phyloP scores from a whole-genome alignment of 768 basidiomycete species.

The Leucocoprinus sp. region DNA sequence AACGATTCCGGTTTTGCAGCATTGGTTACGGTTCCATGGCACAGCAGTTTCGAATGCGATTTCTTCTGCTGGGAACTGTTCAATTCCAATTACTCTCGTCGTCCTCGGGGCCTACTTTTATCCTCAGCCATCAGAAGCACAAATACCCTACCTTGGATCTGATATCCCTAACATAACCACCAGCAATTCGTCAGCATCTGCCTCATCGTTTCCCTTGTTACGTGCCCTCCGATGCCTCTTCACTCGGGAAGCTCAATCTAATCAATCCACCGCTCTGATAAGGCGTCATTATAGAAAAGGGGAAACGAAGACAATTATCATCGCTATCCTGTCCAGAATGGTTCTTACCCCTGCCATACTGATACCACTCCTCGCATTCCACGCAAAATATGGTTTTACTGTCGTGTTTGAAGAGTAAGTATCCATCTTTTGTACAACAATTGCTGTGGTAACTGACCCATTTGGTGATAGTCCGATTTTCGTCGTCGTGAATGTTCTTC shows the following conservation, averaged over 20 bases:
- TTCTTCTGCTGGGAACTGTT: slow-evolving; percentile 60
- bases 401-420: slow-evolving; percentile 72
- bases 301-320: slow-evolving; percentile 76
- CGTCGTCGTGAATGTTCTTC: slow-evolving; percentile 73
- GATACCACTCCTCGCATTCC: slow-evolving; percentile 65
- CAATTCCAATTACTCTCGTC: slow-evolving; percentile 82
- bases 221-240: not conserved
- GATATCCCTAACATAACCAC: not conserved
- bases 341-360: slow-evolving; percentile 72
- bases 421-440: not conserved
- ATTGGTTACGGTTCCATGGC: slow-evolving; percentile 54
- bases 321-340: slow-evolving; percentile 84
- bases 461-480: slow-evolving; percentile 64
- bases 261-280: not conserved
- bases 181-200: not conserved
- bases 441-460: slow-evolving; percentile 8
- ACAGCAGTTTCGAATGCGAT: slow-evolving; percentile 63
- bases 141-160: not conserved
- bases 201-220: not conserved
- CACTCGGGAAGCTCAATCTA: not conserved
- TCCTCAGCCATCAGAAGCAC: slow-evolving; percentile 23
- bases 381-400: slow-evolving; percentile 50
- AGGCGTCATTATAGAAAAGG: slow-evolving; percentile 30
- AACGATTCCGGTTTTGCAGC: slow-evolving; percentile 67
- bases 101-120: slow-evolving; percentile 94